phyloP scores from a whole-genome alignment of 2,329 filamentous ascomycete species.

The Phaeophleospora eucalypticola region DNA sequence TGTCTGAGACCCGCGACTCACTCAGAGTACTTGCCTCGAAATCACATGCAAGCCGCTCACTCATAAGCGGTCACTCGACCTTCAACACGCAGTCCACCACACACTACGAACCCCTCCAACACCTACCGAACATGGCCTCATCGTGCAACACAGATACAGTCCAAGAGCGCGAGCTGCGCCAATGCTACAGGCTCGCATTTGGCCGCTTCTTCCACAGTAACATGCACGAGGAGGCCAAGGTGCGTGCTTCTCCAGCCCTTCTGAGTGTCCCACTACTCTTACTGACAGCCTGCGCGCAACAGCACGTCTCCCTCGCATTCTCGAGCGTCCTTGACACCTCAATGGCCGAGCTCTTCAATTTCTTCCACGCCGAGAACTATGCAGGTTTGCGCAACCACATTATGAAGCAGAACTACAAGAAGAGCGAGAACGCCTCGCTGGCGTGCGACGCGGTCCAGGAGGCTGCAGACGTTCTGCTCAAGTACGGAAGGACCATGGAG shows the following conservation, averaged over 20 bases:
- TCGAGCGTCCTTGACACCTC: not conserved
- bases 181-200: not conserved
- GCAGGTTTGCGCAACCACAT: too few species aligned
- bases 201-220: not conserved
- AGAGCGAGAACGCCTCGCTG: too few species aligned
- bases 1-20: too few species aligned
- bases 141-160: not conserved
- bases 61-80: too few species aligned
- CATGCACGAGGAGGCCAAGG: not conserved
- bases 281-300: not conserved
- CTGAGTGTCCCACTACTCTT: too few species aligned
- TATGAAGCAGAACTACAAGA: too few species aligned
- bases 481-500: not conserved
- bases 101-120: not conserved
- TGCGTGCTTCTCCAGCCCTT: not conserved
- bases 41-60: too few species aligned
- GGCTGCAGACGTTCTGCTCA: not conserved
- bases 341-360: not conserved
- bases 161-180: not conserved
- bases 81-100: too few species aligned
- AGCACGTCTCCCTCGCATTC: not conserved
- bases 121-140: not conserved
- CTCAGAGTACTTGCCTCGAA: too few species aligned
- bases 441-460: too few species aligned
- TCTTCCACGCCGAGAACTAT: too few species aligned